Percentiles rank a stretch among this genome's conserved stretches.
These are phyloP conservation scores for Cordyceps fumosorosea DNA, from an alignment of 2,329 filamentous ascomycete species.

Conservation along the genomic window DNA sequence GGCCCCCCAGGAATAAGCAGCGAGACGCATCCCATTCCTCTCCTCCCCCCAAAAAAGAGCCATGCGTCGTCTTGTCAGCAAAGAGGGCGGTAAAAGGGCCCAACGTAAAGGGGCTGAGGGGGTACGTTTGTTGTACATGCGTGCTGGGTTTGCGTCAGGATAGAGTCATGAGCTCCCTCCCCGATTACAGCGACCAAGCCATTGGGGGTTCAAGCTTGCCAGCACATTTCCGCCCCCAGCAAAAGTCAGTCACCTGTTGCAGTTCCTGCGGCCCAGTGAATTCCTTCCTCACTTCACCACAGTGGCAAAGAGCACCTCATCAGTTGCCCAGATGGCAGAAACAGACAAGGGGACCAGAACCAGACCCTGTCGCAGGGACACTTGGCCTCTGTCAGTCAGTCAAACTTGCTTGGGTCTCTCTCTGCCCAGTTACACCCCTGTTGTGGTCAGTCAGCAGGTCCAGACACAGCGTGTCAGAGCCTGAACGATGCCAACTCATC, in stretches of 20 bases:
- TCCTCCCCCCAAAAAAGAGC: not conserved
- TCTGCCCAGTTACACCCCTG: not conserved
- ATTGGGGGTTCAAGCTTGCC: constrained; percentile 1
- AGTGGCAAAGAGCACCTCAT: not conserved
- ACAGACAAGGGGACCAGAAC: too few relatives aligned
- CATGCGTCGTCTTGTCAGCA: not conserved
- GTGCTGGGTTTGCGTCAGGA: not conserved
- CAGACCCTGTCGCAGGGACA: too few relatives aligned
- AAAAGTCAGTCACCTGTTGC: not conserved
- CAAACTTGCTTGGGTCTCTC: not conserved
- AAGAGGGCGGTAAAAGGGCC: not conserved
- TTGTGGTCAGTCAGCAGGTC: constrained; percentile 1
- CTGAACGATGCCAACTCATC: constrained; percentile 6
- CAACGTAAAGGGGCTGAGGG: not conserved
- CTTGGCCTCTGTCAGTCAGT: not conserved
- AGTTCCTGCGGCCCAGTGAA: not conserved
- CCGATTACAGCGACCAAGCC: not conserved
- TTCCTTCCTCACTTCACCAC: not conserved
- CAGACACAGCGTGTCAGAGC: constrained; percentile 10
- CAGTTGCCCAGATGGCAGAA: not conserved
- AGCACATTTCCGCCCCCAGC: not conserved
- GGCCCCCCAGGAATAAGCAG: not conserved
- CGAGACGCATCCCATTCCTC: not conserved
- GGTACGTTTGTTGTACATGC: not conserved
- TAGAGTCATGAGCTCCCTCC: constrained; percentile 3